Base-by-base conservation (phyloP, 768 basidiomycete species). In the Leccinum subtestaceum region DNA sequence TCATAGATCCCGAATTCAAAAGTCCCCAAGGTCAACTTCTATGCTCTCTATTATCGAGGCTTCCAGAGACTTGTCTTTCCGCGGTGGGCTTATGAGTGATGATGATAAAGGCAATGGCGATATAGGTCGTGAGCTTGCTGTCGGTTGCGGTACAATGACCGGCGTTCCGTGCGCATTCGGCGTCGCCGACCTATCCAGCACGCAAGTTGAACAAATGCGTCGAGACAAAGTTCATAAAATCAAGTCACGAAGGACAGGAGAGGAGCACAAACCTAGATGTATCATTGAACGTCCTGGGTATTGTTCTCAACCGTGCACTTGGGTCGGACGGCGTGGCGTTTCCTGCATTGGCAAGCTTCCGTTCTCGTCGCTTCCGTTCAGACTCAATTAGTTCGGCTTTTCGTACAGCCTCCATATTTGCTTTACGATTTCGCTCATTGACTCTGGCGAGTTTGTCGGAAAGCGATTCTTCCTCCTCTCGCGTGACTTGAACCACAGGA, bases 351-450 rank as follows among this genome's bases (percentile, higher is more conserved):
- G 75, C 80, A 23, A 86, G 69, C 68, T 83, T 87, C 21, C 90
- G 79, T 57, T 91, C 88, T 51, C 81, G 77, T 56, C 87, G 78
- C 73, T 88, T 90, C 52, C 86, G 78, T 68, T 93, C 91, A 8
- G 80, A 75, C 64, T 87, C 86, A 34, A 77, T 76, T 34, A 86
- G 71, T 72, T 96, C 94, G 0, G 90, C 89, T 62, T 83, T 84
- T 59, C 91, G 80, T 54, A 94, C 84, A 4, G 84, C 84, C 67
- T 95, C 96, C 63, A 85, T 62, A 58, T 96, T 96, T 31, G 88
- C 87, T 70, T 84, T 88, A 57, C 91, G 82, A 72, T 98, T 98
- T 57, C 93, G 84, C 75, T 95, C 93, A 69, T 96, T 98, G 55
- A 98, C 86, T 68, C 77, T 84, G 15, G 90, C 84, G 25, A 96